Evolutionary conservation across 257 asterid species (phyloP).

Genomic region (Fraxinus cuspidata): DNA sequence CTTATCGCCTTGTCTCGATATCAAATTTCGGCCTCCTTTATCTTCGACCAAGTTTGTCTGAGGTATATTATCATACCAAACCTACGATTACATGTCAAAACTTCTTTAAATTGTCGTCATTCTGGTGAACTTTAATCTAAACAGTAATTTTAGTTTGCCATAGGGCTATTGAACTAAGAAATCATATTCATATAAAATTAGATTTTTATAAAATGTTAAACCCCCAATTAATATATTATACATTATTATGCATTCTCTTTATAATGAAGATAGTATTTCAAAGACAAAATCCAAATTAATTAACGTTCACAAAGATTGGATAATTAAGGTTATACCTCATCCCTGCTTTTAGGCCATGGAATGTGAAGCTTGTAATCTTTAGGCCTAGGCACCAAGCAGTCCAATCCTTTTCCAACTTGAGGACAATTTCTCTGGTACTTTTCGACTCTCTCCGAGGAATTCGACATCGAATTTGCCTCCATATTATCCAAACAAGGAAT

Average conservation of each 20-base stretch:
- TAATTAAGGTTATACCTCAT: conserved; percentile 44
- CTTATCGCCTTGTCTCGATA: conserved; percentile 39
- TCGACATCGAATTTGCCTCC: conserved; percentile 30
- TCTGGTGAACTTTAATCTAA: neutral
- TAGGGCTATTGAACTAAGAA: neutral
- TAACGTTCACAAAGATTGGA: neutral
- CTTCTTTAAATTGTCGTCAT: neutral
- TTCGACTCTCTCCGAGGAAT: conserved; percentile 29
- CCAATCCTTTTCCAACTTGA: conserved; percentile 39
- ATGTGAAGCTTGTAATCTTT: conserved; percentile 54
- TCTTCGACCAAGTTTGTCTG: conserved; percentile 31
- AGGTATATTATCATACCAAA: conserved; percentile 57
- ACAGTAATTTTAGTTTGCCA: neutral
- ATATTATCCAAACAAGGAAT: conserved; percentile 56
- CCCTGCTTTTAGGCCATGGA: conserved; percentile 69
- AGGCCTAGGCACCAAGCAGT: conserved; percentile 63
- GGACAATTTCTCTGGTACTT: conserved; percentile 48
- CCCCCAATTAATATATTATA: neutral
- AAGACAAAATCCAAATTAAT: neutral
- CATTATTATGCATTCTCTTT: neutral
- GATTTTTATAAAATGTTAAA: too few species aligned
- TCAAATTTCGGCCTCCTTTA: conserved; percentile 28
- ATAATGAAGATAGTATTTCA: neutral
- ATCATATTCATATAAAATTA: neutral
- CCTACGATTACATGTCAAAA: conserved; percentile 31